phyloP scores from a whole-genome alignment of 2,329 filamentous ascomycete species.

The Cladophialophora exuberans region DNA sequence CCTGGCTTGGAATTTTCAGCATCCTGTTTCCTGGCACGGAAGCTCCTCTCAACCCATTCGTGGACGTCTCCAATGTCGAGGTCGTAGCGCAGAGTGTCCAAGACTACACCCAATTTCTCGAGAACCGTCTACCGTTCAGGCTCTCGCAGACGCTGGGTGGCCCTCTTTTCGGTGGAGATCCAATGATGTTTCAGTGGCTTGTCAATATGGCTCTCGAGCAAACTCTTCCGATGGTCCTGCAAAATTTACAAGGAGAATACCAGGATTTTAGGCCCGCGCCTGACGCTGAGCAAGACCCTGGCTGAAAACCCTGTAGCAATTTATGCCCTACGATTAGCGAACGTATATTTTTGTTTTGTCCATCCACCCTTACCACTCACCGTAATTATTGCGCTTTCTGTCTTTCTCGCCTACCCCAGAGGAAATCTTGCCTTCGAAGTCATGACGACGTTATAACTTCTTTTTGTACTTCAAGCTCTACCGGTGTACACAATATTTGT shows the following conservation, averaged over 20 bases:
- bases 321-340: too few relatives aligned
- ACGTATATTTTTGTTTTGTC: too few relatives aligned
- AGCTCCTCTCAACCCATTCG: slow-evolving; percentile 15
- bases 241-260: background rate
- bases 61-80: background rate
- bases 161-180: background rate
- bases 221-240: slow-evolving; percentile 1
- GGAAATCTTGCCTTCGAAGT: too few relatives aligned
- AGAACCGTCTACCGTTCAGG: slow-evolving; percentile 1
- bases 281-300: too few relatives aligned
- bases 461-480: too few relatives aligned
- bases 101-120: slow-evolving; percentile 10
- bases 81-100: background rate
- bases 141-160: slow-evolving; percentile 5
- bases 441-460: too few relatives aligned
- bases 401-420: too few relatives aligned
- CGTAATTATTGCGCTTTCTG: too few relatives aligned
- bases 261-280: background rate
- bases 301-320: too few relatives aligned
- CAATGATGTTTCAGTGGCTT: slow-evolving; percentile 5
- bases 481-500: too few relatives aligned
- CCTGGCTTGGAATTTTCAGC: slow-evolving; percentile 24
- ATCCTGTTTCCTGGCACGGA: slow-evolving; percentile 22
- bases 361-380: too few relatives aligned
- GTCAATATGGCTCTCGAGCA: slow-evolving; percentile 7